A percentile compares a stretch with the other conserved stretches of the same genome.
These are phyloP conservation scores for Collybiopsis confluens DNA, from an alignment of 768 basidiomycete genomes.

Conservation along the genomic window DNA sequence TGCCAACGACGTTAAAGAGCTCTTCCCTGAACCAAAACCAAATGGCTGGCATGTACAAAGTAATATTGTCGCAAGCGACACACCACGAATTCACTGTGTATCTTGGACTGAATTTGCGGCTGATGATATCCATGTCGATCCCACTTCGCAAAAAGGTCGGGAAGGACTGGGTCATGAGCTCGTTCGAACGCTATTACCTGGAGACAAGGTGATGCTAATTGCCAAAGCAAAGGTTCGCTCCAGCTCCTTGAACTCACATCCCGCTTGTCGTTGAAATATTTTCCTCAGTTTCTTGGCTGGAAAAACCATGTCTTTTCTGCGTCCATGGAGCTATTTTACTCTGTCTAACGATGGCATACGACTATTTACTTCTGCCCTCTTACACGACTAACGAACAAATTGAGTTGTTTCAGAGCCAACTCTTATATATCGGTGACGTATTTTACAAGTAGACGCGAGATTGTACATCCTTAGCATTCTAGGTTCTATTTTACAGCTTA, in stretches of 20 bases:
- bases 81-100: not conserved
- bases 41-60: constrained; percentile 5
- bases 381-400: too few species aligned
- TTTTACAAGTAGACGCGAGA: too few species aligned
- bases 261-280: not conserved
- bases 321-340: constrained; percentile 4
- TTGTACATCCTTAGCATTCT: too few species aligned
- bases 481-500: too few species aligned
- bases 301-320: not conserved
- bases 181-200: not conserved
- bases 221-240: not conserved
- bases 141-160: not conserved
- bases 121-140: not conserved
- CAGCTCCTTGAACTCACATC: not conserved
- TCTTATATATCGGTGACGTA: too few species aligned
- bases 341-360: not conserved
- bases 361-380: not conserved
- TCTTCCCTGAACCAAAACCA: not conserved
- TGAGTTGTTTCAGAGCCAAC: too few species aligned
- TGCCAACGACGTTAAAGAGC: not conserved
- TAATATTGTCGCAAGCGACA: not conserved
- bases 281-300: not conserved
- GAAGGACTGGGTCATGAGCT: constrained; percentile 6
- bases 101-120: not conserved
- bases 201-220: constrained; percentile 1